These are phyloP conservation scores for Leucosporidium yakuticum DNA, from an alignment of 768 basidiomycete genomes.

Conservation along the genomic window DNA sequence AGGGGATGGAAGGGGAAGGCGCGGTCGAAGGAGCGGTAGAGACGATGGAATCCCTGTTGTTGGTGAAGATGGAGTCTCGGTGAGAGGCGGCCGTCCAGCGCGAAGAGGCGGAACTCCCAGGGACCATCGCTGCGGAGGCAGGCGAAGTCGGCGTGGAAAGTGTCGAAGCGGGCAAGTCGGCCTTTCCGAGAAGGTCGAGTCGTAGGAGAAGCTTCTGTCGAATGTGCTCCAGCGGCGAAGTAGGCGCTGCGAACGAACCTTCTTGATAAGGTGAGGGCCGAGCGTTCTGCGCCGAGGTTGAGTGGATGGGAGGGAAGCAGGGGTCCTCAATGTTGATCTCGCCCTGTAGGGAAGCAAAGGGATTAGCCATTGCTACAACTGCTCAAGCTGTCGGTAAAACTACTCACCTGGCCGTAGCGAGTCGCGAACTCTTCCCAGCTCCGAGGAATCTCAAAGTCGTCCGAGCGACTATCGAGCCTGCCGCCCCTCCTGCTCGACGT, in stretches of 20 bases:
- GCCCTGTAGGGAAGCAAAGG: too few species aligned
- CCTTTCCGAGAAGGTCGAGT: conserved; percentile 1
- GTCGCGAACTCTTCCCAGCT: too few species aligned
- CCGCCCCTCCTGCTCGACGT: too few species aligned
- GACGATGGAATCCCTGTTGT: background rate
- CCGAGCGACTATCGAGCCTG: too few species aligned
- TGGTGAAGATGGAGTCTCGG: background rate
- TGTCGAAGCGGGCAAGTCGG: background rate
- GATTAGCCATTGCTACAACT: too few species aligned
- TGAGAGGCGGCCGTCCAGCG: background rate
- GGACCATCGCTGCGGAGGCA: background rate
- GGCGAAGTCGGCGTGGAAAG: background rate
- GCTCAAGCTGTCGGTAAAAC: too few species aligned
- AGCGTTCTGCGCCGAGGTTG: background rate
- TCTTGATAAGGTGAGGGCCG: background rate
- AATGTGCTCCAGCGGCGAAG: background rate
- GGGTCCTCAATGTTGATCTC: background rate
- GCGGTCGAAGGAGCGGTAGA: background rate
- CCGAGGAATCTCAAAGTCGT: too few species aligned
- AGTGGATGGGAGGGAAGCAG: background rate
- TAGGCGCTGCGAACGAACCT: background rate
- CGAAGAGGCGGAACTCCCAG: background rate
- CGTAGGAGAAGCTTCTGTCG: background rate
- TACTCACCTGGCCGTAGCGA: too few species aligned
- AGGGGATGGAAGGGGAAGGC: background rate